These are phyloP conservation scores for Plasmodium yoelii DNA, from an alignment of 169 alveolate species.

Conservation along the genomic window DNA sequence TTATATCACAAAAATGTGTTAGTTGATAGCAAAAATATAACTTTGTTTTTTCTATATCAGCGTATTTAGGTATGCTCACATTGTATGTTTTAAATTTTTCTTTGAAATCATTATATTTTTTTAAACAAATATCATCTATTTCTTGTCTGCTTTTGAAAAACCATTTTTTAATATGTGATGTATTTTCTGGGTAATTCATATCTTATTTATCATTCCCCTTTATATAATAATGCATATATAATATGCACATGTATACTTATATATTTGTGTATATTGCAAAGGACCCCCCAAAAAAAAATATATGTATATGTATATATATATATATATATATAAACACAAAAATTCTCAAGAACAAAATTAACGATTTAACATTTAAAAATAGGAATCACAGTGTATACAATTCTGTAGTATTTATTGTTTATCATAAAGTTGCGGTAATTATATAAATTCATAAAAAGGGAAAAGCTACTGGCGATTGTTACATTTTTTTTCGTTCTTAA, in stretches of 20 bases:
- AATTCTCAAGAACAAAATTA: background rate
- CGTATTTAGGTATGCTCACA: conserved; percentile 61
- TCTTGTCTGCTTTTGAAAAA: conserved; percentile 57
- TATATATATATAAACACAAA: background rate
- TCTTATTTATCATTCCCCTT: conserved; percentile 27
- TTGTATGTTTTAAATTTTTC: conserved; percentile 60
- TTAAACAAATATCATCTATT: conserved; percentile 50
- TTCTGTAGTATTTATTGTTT: background rate
- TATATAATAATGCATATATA: background rate
- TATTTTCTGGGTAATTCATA: conserved; percentile 71
- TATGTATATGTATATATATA: too few species aligned
- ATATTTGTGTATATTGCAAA: background rate
- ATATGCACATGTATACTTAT: background rate
- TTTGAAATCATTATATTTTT: conserved; percentile 61
- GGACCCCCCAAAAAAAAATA: background rate
- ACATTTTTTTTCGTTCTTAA: too few species aligned
- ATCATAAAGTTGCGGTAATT: too few species aligned
- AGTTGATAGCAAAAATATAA: conserved; percentile 57
- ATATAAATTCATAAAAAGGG: too few species aligned
- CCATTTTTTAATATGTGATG: conserved; percentile 71
- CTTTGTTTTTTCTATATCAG: conserved; percentile 61
- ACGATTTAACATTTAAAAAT: background rate
- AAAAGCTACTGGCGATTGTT: too few species aligned
- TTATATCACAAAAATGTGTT: conserved; percentile 55
- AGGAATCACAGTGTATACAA: background rate